Percentiles rank a stretch among this genome's conserved stretches.
These are phyloP conservation scores for Globisporangium mamillatum DNA, from an alignment of 352 stramenopile genomes.

Conservation along the genomic window DNA sequence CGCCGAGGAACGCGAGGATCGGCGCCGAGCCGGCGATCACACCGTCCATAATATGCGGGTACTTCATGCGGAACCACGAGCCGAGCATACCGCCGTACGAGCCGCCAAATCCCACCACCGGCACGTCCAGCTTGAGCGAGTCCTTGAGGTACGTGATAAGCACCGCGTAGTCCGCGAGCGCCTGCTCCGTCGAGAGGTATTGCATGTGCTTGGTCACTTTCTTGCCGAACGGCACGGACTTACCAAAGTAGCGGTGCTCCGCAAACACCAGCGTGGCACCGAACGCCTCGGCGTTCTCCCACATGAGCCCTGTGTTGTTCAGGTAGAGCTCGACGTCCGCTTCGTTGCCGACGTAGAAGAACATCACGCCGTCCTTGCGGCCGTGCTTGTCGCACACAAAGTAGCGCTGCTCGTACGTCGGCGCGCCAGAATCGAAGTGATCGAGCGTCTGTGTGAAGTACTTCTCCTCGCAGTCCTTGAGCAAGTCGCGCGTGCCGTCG, in stretches of 20 bases:
- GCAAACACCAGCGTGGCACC: slow-evolving; percentile 93
- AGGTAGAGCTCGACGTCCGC: slow-evolving; percentile 93
- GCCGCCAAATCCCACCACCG: slow-evolving; percentile 91
- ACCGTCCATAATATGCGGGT: slow-evolving; percentile 87
- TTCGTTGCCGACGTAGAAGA: slow-evolving; percentile 96
- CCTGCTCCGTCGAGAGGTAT: slow-evolving; percentile 84
- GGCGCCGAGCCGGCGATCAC: slow-evolving; percentile 91
- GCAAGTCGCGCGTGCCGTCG: slow-evolving; percentile 45
- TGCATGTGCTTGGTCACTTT: slow-evolving; percentile 56
- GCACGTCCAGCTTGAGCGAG: slow-evolving; percentile 40
- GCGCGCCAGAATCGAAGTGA: slow-evolving; percentile 58
- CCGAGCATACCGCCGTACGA: slow-evolving; percentile 94
- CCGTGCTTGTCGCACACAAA: slow-evolving; percentile 85
- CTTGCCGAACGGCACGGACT: slow-evolving; percentile 80
- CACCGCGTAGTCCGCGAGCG: slow-evolving; percentile 87
- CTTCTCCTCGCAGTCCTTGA: slow-evolving; percentile 60
- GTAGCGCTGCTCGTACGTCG: slow-evolving; percentile 84
- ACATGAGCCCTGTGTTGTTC: slow-evolving; percentile 96
- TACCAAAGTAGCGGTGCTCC: slow-evolving; percentile 96
- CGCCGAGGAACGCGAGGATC: slow-evolving; percentile 68
- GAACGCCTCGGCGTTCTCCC: slow-evolving; percentile 91
- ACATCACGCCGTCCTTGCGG: slow-evolving; percentile 70
- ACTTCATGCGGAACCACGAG: slow-evolving; percentile 92
- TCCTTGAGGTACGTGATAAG: slow-evolving; percentile 56
- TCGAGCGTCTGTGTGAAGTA: slow-evolving; percentile 77